A percentile compares a stretch with the other conserved stretches of the same genome.
Conservation (phyloP, 352 stramenopile genomes). For the Pythium myriotylum region DNA sequence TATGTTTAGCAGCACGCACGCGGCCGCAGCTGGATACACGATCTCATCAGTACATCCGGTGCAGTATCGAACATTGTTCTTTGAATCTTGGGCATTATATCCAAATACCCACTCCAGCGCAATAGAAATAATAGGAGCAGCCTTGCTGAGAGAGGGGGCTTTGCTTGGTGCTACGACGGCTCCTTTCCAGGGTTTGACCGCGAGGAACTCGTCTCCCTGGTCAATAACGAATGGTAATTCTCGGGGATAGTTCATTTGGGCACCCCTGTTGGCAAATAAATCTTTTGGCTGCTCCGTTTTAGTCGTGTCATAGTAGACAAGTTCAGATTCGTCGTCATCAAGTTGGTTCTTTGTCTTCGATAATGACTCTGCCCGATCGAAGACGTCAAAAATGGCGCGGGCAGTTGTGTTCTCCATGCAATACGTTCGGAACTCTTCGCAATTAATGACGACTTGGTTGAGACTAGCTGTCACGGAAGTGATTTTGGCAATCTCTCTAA, state of each 20-base stretch:
- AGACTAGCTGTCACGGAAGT: slow-evolving; percentile 23
- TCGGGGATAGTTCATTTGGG: not conserved
- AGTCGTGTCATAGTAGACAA: not conserved
- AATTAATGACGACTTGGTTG: slow-evolving; percentile 57
- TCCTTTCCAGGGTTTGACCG: slow-evolving; percentile 86
- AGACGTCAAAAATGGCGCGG: slow-evolving; percentile 62
- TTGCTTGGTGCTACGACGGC: slow-evolving; percentile 78
- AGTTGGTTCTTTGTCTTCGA: slow-evolving; percentile 16
- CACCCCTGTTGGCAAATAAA: not conserved
- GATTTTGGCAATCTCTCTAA: slow-evolving; percentile 67
- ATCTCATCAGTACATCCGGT: slow-evolving; percentile 63
- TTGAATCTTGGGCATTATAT: slow-evolving; percentile 79
- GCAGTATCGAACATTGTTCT: slow-evolving; percentile 86
- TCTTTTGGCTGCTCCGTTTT: not conserved
- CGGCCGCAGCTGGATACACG: slow-evolving; percentile 83
- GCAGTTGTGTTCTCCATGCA: slow-evolving; percentile 66
- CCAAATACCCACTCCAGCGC: slow-evolving; percentile 92
- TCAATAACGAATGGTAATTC: slow-evolving; percentile 25
- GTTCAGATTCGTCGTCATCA: slow-evolving; percentile 8
- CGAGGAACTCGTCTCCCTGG: slow-evolving; percentile 77
- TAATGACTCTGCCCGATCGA: slow-evolving; percentile 49
- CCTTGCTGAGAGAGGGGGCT: slow-evolving; percentile 45
- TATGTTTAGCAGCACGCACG: slow-evolving; percentile 83
- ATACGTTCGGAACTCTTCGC: slow-evolving; percentile 78
- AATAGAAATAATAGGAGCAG: slow-evolving; percentile 69